phyloP scores from a whole-genome alignment of 192 early-diverging fungal species.

The Coemansia sp. region DNA sequence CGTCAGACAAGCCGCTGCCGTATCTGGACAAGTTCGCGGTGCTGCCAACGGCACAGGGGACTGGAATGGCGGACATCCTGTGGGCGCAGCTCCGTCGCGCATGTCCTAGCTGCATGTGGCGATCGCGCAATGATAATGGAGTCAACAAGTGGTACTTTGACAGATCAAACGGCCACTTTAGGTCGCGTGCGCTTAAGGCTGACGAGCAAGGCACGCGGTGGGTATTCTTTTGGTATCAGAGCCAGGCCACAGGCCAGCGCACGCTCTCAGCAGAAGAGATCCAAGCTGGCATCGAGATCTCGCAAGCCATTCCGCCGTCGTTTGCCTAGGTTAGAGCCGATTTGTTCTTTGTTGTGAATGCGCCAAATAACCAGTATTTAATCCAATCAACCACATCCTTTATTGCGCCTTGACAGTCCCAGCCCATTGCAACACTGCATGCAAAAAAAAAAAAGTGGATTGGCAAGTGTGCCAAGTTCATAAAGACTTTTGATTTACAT shows the following conservation, averaged over 20 bases:
- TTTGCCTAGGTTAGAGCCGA: slow-evolving; percentile 34
- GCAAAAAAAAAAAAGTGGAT: too few species aligned
- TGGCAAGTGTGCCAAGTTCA: too few species aligned
- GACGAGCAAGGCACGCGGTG: slow-evolving; percentile 60
- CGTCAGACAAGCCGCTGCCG: slow-evolving; percentile 8
- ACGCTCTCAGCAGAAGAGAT: slow-evolving; percentile 34
- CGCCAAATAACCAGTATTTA: background rate
- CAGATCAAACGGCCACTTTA: slow-evolving; percentile 73
- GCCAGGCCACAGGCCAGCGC: slow-evolving; percentile 5
- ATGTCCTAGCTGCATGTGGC: slow-evolving; percentile 76
- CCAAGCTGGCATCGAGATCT: slow-evolving; percentile 52
- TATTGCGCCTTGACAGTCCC: too few species aligned
- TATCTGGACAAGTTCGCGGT: slow-evolving; percentile 96
- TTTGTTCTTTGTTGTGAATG: background rate
- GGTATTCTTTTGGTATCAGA: slow-evolving; percentile 81
- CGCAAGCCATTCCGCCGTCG: slow-evolving; percentile 58
- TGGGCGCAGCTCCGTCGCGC: slow-evolving; percentile 75
- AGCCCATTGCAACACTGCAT: too few species aligned
- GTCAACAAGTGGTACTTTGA: slow-evolving; percentile 99
- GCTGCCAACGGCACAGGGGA: slow-evolving; percentile 80
- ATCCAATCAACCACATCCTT: background rate
- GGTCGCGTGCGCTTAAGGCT: slow-evolving; percentile 36
- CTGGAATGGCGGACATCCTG: slow-evolving; percentile 91
- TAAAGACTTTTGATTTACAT: too few species aligned
- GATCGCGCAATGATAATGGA: slow-evolving; percentile 78